These are phyloP conservation scores for Amanita jacksonii DNA, from an alignment of 768 basidiomycete genomes.

Conservation along the genomic window DNA sequence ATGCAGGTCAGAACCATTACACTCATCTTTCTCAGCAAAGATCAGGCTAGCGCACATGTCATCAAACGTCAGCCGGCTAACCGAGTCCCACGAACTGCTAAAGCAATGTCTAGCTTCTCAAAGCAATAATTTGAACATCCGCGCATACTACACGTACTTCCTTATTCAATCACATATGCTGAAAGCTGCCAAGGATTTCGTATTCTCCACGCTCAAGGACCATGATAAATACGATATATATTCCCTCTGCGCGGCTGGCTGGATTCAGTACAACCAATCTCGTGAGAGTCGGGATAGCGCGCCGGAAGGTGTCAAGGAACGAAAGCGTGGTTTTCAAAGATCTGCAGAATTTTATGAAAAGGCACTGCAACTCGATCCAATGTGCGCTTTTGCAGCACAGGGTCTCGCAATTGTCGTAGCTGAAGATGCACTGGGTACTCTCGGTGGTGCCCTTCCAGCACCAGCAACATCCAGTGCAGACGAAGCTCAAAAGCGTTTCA, in stretches of 20 bases:
- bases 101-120: constrained; percentile 84
- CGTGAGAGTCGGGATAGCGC: constrained; percentile 71
- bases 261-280: constrained; percentile 78
- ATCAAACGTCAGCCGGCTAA: constrained; percentile 53
- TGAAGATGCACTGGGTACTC: constrained; percentile 75
- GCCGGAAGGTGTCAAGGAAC: constrained; percentile 52
- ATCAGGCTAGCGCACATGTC: constrained; percentile 83
- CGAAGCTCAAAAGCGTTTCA: constrained; percentile 54
- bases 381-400: constrained; percentile 89
- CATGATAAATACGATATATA: constrained; percentile 84
- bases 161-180: constrained; percentile 67
- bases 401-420: constrained; percentile 91
- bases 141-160: constrained; percentile 91
- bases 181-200: constrained; percentile 78
- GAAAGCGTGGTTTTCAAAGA: constrained; percentile 67
- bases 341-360: constrained; percentile 91
- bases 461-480: constrained; percentile 36
- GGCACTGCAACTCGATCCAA: constrained; percentile 73
- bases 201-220: constrained; percentile 81
- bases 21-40: constrained; percentile 53
- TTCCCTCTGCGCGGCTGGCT: constrained; percentile 82
- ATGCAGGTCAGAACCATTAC: neutral
- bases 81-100: constrained; percentile 79
- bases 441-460: constrained; percentile 40
- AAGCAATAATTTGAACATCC: constrained; percentile 71